Percentiles rank a stretch among this genome's conserved stretches.
Conservation (phyloP, 768 basidiomycete species). For the Mycena chlorophos region DNA sequence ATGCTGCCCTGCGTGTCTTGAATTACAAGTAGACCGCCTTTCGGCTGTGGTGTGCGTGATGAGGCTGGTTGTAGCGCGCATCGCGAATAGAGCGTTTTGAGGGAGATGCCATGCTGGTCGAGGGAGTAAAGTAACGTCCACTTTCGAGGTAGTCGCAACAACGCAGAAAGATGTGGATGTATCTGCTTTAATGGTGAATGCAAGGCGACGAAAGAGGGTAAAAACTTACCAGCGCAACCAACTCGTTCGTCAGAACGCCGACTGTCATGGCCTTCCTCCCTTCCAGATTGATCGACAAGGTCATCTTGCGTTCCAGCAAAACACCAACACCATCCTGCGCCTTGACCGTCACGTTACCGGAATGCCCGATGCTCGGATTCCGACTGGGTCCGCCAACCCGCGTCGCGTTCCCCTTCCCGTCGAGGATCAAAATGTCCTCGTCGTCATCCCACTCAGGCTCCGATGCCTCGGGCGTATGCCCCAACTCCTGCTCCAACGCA, state of each 20-base stretch:
- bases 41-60: constrained; percentile 29
- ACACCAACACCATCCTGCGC: constrained; percentile 37
- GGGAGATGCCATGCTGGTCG: constrained; percentile 92
- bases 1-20: constrained; percentile 60
- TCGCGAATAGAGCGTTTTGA: constrained; percentile 79
- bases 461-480: constrained; percentile 16
- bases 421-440: constrained; percentile 1
- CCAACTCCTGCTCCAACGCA: constrained; percentile 44
- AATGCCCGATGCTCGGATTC: constrained; percentile 14
- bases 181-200: constrained; percentile 44
- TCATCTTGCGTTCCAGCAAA: constrained; percentile 50
- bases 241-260: constrained; percentile 47
- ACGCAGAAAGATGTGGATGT: constrained; percentile 69
- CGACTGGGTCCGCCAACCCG: constrained; percentile 1
- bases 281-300: constrained; percentile 46
- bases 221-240: constrained; percentile 62
- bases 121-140: constrained; percentile 88
- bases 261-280: constrained; percentile 60
- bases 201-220: neutral
- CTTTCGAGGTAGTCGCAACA: constrained; percentile 63
- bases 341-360: constrained; percentile 13
- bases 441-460: constrained; percentile 13
- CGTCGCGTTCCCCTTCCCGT: constrained; percentile 21
- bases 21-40: constrained; percentile 60
- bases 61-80: constrained; percentile 48